A percentile compares a stretch with the other conserved stretches of the same genome.
Evolutionary conservation across 2,329 filamentous ascomycete species (phyloP).

Genomic region (Aspergillus carbonarius): DNA sequence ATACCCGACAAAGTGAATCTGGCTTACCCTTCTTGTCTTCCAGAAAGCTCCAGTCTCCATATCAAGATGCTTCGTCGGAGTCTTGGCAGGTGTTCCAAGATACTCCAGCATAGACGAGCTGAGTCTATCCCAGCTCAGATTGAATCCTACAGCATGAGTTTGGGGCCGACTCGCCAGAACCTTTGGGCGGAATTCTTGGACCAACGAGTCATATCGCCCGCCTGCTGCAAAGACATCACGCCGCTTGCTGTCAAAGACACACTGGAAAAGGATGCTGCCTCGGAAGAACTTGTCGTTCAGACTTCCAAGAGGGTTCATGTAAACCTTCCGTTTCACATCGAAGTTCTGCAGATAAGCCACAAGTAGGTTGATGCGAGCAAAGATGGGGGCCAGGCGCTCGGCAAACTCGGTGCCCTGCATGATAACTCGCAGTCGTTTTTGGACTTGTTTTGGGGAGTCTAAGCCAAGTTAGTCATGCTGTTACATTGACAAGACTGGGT

Average conservation of each 20-base stretch:
- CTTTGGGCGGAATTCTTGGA: conserved; percentile 76
- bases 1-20: neutral
- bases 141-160: conserved; percentile 87
- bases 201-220: conserved; percentile 86
- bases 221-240: conserved; percentile 87
- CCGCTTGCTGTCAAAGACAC: conserved; percentile 79
- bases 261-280: conserved; percentile 85
- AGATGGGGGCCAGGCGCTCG: conserved; percentile 54
- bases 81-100: conserved; percentile 48
- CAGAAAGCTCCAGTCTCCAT: conserved; percentile 63
- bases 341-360: conserved; percentile 74
- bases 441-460: conserved; percentile 69
- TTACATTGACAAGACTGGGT: conserved; percentile 50
- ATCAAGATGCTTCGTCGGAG: conserved; percentile 68
- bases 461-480: conserved; percentile 56
- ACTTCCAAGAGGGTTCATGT: conserved; percentile 80
- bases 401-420: conserved; percentile 56
- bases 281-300: conserved; percentile 89
- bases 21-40: conserved; percentile 61
- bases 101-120: conserved; percentile 61
- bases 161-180: conserved; percentile 62
- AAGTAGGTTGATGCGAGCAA: conserved; percentile 78
- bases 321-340: conserved; percentile 73
- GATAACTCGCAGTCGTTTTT: conserved; percentile 60
- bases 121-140: conserved; percentile 81